These are phyloP conservation scores for Citrus glauca DNA, from an alignment of 345 rosid genomes.

Conservation along the genomic window DNA sequence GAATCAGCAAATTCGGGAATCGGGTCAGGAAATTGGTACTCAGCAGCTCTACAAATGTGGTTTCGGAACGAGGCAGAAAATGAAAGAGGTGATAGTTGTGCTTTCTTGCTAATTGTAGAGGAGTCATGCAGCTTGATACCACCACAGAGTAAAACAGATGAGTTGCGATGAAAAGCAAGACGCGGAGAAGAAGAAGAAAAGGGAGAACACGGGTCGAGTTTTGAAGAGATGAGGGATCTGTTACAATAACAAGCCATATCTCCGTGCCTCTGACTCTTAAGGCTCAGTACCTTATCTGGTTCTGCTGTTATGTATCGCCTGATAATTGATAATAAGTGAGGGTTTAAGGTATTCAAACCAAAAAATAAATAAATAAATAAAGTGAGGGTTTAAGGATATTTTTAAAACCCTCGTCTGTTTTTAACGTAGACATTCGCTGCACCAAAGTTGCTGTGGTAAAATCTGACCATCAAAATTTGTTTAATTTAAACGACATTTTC, in stretches of 20 bases:
- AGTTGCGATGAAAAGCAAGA: slow-evolving; percentile 9
- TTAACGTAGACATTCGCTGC: not conserved
- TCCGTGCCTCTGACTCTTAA: not conserved
- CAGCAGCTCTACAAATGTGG: slow-evolving; percentile 58
- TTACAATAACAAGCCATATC: slow-evolving; percentile 42
- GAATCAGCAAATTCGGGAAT: slow-evolving; percentile 85
- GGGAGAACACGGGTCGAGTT: slow-evolving; percentile 9
- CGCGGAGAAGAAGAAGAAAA: slow-evolving; percentile 8
- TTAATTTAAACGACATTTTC: no score
- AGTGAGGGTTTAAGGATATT: not conserved
- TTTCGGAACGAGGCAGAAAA: slow-evolving; percentile 16
- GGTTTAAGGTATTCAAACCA: not conserved
- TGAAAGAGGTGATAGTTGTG: not conserved
- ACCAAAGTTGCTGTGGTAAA: not conserved
- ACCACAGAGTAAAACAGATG: slow-evolving; percentile 6
- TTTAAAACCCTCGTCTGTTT: not conserved
- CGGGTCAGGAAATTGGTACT: slow-evolving; percentile 82
- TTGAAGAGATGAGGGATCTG: slow-evolving; percentile 26
- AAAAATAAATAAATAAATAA: no score
- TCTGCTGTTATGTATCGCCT: not conserved
- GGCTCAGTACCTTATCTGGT: slow-evolving; percentile 12
- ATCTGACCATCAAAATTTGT: not conserved
- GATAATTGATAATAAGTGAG: not conserved
- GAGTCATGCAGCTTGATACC: slow-evolving; percentile 11
- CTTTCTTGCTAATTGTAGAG: slow-evolving; percentile 15